phyloP scores from a whole-genome alignment of 257 asterid genomes.

The Nicotiana undulata region DNA sequence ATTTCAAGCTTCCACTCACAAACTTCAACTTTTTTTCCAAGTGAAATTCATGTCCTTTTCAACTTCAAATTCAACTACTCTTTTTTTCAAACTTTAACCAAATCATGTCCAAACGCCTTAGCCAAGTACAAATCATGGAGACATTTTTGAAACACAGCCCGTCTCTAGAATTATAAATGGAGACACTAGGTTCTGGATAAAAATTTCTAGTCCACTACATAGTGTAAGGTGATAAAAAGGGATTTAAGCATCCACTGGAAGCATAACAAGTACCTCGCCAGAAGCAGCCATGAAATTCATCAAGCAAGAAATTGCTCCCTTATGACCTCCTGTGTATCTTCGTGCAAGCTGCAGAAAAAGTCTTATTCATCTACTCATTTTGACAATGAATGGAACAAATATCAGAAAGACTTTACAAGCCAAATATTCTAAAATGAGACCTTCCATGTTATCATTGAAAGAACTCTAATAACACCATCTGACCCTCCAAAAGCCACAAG shows the following conservation, averaged over 20 bases:
- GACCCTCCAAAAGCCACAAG: constrained; percentile 98
- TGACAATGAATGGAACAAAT: neutral
- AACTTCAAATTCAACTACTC: neutral
- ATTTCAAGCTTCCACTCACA: no score
- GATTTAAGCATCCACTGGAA: constrained; percentile 2
- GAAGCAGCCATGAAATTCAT: constrained; percentile 89
- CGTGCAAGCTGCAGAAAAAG: constrained; percentile 64
- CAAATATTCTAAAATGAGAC: constrained; percentile 26
- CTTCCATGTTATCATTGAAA: constrained; percentile 98
- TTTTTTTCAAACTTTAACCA: neutral
- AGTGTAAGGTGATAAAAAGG: neutral
- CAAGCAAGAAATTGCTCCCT: constrained; percentile 87
- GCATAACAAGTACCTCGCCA: constrained; percentile 62
- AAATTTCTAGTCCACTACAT: neutral
- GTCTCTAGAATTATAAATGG: neutral
- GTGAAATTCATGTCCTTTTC: no score
- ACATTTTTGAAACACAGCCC: neutral
- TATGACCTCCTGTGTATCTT: constrained; percentile 95
- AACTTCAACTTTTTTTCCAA: no score
- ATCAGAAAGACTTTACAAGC: constrained; percentile 4
- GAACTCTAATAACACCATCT: constrained; percentile 97
- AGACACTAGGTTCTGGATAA: neutral
- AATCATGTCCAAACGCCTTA: neutral
- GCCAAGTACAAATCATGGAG: neutral
- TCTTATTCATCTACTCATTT: neutral